Percentiles rank a stretch among this genome's conserved stretches.
Conservation (phyloP, 2,329 filamentous ascomycete species). For the Aspergillus latus region DNA sequence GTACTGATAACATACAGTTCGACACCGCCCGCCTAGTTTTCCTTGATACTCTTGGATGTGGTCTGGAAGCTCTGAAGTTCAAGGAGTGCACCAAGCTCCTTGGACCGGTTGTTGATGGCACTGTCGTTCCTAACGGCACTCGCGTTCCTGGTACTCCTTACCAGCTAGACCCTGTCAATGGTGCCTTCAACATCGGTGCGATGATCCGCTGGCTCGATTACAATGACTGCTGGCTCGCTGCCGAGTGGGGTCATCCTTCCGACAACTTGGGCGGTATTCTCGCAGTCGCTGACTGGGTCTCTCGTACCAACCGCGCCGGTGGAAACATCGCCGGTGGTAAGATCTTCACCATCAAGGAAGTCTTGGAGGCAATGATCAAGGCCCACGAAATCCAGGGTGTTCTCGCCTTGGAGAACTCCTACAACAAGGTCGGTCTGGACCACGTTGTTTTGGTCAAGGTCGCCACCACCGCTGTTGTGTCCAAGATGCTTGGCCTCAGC, state of each 20-base stretch:
- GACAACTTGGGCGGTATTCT: conserved; percentile 98
- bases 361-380: conserved; percentile 98
- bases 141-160: conserved; percentile 89
- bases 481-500: conserved; percentile 87
- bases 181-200: conserved; percentile 97
- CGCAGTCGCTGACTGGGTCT: conserved; percentile 95
- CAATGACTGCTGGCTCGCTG: conserved; percentile 99
- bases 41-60: conserved; percentile 94
- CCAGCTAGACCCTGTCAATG: conserved; percentile 91
- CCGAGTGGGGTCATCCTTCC: conserved; percentile 97
- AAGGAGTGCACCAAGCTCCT: conserved; percentile 94
- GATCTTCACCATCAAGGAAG: conserved; percentile 82
- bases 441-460: conserved; percentile 99
- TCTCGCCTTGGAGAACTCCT: conserved; percentile 94
- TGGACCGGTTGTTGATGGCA: conserved; percentile 86
- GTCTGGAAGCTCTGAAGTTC: conserved; percentile 91
- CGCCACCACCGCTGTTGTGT: conserved; percentile 87
- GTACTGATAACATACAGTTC: conserved; percentile 47
- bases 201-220: conserved; percentile 99
- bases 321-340: conserved; percentile 71
- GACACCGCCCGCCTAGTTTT: conserved; percentile 97
- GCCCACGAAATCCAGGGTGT: conserved; percentile 99
- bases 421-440: conserved; percentile 97
- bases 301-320: conserved; percentile 85
- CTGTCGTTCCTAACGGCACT: conserved; percentile 85